Conservation (phyloP, 78 protist species). For the Diacronema lutheri region DNA sequence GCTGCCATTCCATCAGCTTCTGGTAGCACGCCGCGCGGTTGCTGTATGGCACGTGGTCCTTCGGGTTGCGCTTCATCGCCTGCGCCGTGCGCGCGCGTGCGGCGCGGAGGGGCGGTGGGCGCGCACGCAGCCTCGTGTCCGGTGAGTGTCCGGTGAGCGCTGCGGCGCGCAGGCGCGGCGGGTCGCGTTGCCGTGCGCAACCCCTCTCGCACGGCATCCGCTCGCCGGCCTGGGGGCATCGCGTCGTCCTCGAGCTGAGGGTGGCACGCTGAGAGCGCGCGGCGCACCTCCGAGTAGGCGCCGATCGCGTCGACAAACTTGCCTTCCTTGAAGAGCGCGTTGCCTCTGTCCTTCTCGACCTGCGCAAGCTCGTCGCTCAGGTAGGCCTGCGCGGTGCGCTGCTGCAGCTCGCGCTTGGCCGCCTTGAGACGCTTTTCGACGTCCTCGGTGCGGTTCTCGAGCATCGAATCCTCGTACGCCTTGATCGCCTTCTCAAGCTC, state of each 20-base stretch:
- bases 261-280: no score
- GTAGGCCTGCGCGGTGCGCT: conserved; percentile 62
- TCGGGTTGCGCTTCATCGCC: conserved; percentile 84
- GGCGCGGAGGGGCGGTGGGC: no score
- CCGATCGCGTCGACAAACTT: conserved; percentile 76
- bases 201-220: no score
- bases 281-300: conserved; percentile 55
- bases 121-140: no score
- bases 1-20: conserved; percentile 60
- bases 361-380: conserved; percentile 48
- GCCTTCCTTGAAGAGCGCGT: conserved; percentile 71
- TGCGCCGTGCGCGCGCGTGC: no score
- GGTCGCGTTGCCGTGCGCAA: no score
- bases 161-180: no score
- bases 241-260: no score
- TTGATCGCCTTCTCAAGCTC: conserved; percentile 58
- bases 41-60: conserved; percentile 62
- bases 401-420: conserved; percentile 21
- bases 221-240: no score
- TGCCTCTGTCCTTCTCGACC: conserved; percentile 72
- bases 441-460: conserved; percentile 68
- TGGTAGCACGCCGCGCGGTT: conserved; percentile 75
- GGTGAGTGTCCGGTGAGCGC: no score
- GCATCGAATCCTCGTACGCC: conserved; percentile 53
- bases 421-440: conserved; percentile 38